Conservation (phyloP, 2,329 filamentous ascomycete species). For the Exophiala spinifera region DNA sequence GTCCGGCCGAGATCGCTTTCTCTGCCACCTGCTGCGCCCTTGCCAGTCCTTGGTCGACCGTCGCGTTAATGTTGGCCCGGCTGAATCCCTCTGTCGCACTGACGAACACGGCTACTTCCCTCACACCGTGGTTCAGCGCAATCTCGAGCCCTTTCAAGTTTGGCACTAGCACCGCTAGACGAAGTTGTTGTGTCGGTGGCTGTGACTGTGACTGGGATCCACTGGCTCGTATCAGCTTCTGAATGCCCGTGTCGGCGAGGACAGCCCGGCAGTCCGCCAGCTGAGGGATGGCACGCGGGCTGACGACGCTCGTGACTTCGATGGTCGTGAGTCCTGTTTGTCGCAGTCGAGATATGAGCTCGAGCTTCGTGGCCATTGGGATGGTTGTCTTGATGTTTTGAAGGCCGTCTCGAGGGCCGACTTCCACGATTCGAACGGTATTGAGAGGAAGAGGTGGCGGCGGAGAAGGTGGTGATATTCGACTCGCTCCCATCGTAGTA, state of each 20-base stretch:
- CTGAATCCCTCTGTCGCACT: constrained; percentile 45
- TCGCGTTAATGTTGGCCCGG: constrained; percentile 42
- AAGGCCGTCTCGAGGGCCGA: constrained; percentile 79
- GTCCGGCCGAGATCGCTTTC: constrained; percentile 30
- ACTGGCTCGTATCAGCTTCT: not conserved
- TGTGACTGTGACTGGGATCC: too few relatives aligned
- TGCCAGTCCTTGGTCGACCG: constrained; percentile 38
- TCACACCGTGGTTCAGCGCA: constrained; percentile 46
- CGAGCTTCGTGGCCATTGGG: constrained; percentile 68
- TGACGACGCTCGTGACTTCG: not conserved
- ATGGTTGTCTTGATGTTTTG: constrained; percentile 77
- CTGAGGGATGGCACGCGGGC: constrained; percentile 68
- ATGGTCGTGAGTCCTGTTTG: not conserved
- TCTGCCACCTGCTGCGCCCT: constrained; percentile 35
- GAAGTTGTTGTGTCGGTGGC: constrained; percentile 18
- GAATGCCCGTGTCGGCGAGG: constrained; percentile 7
- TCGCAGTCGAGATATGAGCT: constrained; percentile 54
- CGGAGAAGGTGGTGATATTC: too few relatives aligned
- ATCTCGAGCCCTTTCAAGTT: constrained; percentile 53
- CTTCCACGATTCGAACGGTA: constrained; percentile 67
- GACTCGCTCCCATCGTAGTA: not conserved
- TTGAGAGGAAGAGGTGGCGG: too few relatives aligned
- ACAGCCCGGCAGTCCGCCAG: constrained; percentile 45
- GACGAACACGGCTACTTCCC: constrained; percentile 43
- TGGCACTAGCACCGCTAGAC: constrained; percentile 40